These are phyloP conservation scores for Dactylellina sp. DNA, from an alignment of 2,329 filamentous ascomycete genomes.

Conservation along the genomic window DNA sequence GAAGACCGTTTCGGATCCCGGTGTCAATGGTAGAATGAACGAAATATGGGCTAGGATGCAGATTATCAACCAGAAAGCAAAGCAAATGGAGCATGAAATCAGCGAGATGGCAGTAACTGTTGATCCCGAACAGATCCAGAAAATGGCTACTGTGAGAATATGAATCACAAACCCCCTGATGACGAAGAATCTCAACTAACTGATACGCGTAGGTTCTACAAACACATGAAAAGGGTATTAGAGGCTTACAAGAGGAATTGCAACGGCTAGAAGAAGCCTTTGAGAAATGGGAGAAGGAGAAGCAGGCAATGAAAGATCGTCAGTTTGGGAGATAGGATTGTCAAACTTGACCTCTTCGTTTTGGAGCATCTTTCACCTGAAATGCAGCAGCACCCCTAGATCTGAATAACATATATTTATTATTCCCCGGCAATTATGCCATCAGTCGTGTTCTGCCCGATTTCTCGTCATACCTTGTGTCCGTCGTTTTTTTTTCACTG, in stretches of 20 bases:
- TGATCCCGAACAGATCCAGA: conserved; percentile 77
- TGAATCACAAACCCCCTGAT: conserved; percentile 56
- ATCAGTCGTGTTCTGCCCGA: not conserved
- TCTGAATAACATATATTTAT: conserved; percentile 22
- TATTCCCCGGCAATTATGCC: conserved; percentile 2
- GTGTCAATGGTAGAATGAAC: conserved; percentile 79
- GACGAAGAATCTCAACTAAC: conserved; percentile 59
- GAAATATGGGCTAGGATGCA: conserved; percentile 88
- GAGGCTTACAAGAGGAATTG: conserved; percentile 76
- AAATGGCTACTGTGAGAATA: conserved; percentile 72
- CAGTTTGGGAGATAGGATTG: conserved; percentile 46
- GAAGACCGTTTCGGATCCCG: conserved; percentile 77
- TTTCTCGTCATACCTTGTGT: not conserved
- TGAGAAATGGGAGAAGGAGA: conserved; percentile 67
- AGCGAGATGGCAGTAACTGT: conserved; percentile 76
- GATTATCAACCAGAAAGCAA: conserved; percentile 77
- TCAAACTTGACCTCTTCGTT: conserved; percentile 19
- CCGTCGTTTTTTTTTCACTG: conserved; percentile 5
- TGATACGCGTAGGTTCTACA: conserved; percentile 50
- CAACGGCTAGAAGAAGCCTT: conserved; percentile 69
- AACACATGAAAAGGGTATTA: conserved; percentile 59
- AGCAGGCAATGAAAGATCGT: conserved; percentile 58
- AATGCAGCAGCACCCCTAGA: conserved; percentile 5
- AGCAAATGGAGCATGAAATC: conserved; percentile 78
- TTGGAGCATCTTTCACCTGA: conserved; percentile 16